phyloP scores from a whole-genome alignment of 768 basidiomycete genomes.

The Trametes maxima region DNA sequence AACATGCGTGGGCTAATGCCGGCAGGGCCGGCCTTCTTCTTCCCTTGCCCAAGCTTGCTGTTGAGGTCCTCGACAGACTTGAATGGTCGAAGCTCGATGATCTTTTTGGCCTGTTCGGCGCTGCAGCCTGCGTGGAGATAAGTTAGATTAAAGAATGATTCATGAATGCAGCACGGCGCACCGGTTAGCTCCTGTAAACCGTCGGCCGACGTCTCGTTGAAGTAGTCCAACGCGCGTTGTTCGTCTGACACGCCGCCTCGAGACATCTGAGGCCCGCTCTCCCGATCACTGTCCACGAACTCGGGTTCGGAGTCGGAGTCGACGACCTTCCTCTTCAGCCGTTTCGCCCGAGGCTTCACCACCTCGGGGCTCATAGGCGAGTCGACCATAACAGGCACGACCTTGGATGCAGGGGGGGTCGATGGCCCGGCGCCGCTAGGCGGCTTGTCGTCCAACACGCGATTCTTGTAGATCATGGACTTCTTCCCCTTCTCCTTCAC shows the following conservation, averaged over 20 bases:
- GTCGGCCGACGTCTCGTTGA: conserved; percentile 63
- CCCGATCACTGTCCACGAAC: conserved; percentile 51
- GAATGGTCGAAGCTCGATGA: conserved; percentile 82
- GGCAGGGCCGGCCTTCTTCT: conserved; percentile 78
- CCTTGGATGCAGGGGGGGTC: conserved; percentile 19
- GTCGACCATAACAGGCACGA: conserved; percentile 46
- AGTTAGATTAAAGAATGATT: neutral
- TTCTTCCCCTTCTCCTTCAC: conserved; percentile 76
- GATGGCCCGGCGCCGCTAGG: conserved; percentile 13
- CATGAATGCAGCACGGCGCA: conserved; percentile 35
- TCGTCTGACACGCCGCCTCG: conserved; percentile 40
- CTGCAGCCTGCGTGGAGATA: conserved; percentile 61
- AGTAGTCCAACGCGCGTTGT: conserved; percentile 61
- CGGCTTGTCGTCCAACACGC: conserved; percentile 42
- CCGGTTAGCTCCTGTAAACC: conserved; percentile 78
- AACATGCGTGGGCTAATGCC: conserved; percentile 91
- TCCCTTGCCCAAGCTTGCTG: conserved; percentile 77
- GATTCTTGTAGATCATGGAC: conserved; percentile 81
- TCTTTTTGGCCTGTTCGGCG: conserved; percentile 74
- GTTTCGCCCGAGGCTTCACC: conserved; percentile 47
- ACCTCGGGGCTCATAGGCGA: conserved; percentile 46
- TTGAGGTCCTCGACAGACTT: conserved; percentile 73
- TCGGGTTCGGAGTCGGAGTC: conserved; percentile 69
- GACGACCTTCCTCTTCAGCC: conserved; percentile 60
- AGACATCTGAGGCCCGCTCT: conserved; percentile 14